Evolutionary conservation across 805 yeast genomes (phyloP), one percentile per base, ranked within the genome.

Genomic region (Candida manassasensis): DNA sequence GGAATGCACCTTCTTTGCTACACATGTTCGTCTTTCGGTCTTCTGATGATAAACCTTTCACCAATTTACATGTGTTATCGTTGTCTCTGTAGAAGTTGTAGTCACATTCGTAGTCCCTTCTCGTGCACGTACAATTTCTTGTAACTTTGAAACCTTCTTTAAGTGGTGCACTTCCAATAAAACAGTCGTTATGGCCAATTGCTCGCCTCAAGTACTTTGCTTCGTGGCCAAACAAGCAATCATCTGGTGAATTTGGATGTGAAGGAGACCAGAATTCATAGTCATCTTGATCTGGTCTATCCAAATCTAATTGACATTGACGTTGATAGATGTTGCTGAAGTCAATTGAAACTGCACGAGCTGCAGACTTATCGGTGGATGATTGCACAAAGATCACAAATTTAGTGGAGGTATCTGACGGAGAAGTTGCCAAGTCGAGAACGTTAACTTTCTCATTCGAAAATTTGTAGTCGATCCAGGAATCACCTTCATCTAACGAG

Each of bases 91-190:
- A 74, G 57, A 69, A 89, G 59, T 89, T 89, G 65, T 79, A 86
- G 57, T 93, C 98, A 71, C 98, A 93, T 59, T 93, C 98, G 52
- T 67, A 93, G 48, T 90, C 98, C 35, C 74, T 73, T 57, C 96
- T 74, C 0, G 93, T 71, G 63, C 98, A 93, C 1, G 81, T 54
- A 63, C 98, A 93, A 55, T 84, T 80, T 40, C 77, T 67, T 8
- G 73, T 54, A 9, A 73, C 65, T 44, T 69, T 71, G 50, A 68
- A 74, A 1, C 84, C 88, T 19, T 73, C 64, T 18, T 63, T 54
- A 27, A 84, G 65, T 8, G 72, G 72, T 3, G 79, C 77, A 36
- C 75, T 75, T 10, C 81, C 81, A 42, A 86, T 80, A 50, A 79
- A 84, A 59, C 95, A 90, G 43, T 79, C 75, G 12, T 61, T 42